Conservation (phyloP, 2,329 filamentous ascomycete species). For the Botrytis squamosa region DNA sequence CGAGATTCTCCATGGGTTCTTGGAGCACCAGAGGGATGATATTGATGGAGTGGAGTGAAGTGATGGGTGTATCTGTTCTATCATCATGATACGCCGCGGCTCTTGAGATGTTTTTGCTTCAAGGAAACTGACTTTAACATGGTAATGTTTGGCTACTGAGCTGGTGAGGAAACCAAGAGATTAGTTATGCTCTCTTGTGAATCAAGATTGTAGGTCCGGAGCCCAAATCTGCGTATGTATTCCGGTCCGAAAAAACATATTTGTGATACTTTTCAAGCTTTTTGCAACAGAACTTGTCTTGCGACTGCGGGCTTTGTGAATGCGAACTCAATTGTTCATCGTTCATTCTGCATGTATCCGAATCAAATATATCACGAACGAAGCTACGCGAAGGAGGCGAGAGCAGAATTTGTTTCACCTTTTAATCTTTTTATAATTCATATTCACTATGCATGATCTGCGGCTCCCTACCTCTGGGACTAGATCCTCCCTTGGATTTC, state of each 20-base stretch:
- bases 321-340: not conserved
- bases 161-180: not conserved
- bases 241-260: not conserved
- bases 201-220: not conserved
- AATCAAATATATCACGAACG: not conserved
- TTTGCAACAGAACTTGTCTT: not conserved
- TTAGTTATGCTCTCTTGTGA: not conserved
- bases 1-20: no score
- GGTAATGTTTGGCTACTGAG: not conserved
- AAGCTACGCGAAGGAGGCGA: not conserved
- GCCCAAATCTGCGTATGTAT: not conserved
- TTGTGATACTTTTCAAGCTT: not conserved
- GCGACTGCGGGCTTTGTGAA: not conserved
- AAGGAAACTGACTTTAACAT: not conserved
- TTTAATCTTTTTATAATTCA: no score
- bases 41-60: not conserved
- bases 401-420: no score
- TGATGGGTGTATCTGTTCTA: not conserved
- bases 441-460: no score
- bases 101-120: no score
- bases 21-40: no score
- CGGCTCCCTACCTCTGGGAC: no score
- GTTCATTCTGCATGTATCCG: not conserved
- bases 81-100: no score
- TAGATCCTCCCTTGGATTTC: no score